phyloP scores from a whole-genome alignment of 148 eudicot species.

The Cornus controversa region DNA sequence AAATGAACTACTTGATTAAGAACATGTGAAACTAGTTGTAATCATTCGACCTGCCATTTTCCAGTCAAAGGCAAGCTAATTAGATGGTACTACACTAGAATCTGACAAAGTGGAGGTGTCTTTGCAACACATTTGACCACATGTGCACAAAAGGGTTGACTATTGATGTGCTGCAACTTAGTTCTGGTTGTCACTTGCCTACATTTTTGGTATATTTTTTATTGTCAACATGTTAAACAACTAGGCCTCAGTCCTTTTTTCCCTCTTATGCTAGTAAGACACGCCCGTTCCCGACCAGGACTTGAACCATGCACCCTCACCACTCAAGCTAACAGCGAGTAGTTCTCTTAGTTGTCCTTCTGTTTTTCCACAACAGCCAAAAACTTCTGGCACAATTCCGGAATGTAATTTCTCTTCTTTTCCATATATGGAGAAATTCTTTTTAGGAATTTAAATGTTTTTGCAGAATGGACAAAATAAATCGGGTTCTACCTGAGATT shows the following conservation, averaged over 20 bases:
- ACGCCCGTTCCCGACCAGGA: background rate
- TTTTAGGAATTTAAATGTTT: too few relatives aligned
- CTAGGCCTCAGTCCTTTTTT: background rate
- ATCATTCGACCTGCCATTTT: background rate
- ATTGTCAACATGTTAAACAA: background rate
- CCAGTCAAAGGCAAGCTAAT: background rate
- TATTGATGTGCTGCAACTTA: background rate
- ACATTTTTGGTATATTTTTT: background rate
- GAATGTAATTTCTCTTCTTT: too few relatives aligned
- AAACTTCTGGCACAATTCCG: background rate
- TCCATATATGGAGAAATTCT: too few relatives aligned
- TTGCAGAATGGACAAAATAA: too few relatives aligned
- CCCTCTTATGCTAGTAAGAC: background rate
- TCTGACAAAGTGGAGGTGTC: background rate
- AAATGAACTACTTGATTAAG: background rate
- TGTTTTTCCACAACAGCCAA: background rate
- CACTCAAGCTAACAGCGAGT: background rate
- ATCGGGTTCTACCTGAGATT: too few relatives aligned
- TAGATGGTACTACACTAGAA: background rate
- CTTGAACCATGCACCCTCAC: background rate
- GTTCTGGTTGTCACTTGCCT: background rate
- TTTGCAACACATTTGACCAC: background rate
- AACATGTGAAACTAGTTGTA: too few relatives aligned
- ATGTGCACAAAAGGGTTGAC: too few relatives aligned
- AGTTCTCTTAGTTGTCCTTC: background rate